Evolutionary conservation across 73 alveolate genomes (phyloP), one percentile per base, ranked within the genome.

Genomic region (Paramecium primaurelia): DNA sequence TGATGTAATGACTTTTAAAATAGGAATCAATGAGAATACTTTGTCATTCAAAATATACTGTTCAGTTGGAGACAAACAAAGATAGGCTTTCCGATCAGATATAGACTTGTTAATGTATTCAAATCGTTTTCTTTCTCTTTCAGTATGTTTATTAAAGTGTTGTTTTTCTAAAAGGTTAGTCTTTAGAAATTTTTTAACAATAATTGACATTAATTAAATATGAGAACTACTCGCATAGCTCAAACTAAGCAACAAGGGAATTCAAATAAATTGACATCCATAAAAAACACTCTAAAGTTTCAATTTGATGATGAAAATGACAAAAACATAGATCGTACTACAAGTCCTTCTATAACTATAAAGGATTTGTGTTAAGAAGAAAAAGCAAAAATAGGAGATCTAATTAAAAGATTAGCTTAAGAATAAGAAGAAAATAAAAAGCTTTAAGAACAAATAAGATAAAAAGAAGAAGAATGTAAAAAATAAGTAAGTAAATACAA

Each of bases 331-430:
- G 84, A 64, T 64, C 84, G 84, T 32, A 80, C 91, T 44, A 45
- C 91, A 34, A 84, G 93, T 34, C 45, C 90, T 16, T 75, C 92
- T 12, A 95, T 96, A 11, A 94, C 98, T 68, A 94, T 97, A 42
- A 92, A 95, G 69, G 99, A 97, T 93, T 92, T 97, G 58, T 97
- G 99, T 90, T 98, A 99, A 9, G 99, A 97, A 94, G 99, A 97
- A 91, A 97, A 97, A 92, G 96, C 97, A 20, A 97, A 97, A 92
- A 97, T 97, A 1, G 99, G 99, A 11, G 99, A 97, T 71, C 86
- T 97, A 25, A 97, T 97, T 12, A 97, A 96, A 91, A 96, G 97
- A 86, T 90, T 97, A 69, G 98, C 99, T 1, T 64, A 95, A 49
- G 99, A 97, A 93, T 93, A 97, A 18, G 97, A 96, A 83, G 95